Percentiles rank a stretch among this genome's conserved stretches.
Evolutionary conservation across 2,329 filamentous ascomycete species (phyloP).

Genomic region (Dothideomycetes sp.): DNA sequence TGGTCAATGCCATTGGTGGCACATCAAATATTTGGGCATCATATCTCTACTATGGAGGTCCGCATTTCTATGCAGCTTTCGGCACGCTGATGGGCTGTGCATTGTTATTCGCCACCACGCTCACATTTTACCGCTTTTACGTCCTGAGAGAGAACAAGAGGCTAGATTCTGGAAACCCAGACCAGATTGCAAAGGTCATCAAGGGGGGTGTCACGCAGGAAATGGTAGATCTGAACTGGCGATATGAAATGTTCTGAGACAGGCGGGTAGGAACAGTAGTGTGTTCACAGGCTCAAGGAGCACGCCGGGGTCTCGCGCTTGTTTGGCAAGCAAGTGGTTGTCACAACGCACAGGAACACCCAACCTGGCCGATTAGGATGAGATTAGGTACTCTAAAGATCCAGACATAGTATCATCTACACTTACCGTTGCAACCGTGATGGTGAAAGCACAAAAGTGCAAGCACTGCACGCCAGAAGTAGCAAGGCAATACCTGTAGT

Average conservation of each 20-base stretch:
- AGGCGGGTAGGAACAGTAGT: no score
- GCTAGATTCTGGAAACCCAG: conserved; percentile 27
- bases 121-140: conserved; percentile 28
- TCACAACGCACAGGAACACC: no score
- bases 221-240: conserved; percentile 32
- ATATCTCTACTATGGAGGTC: conserved; percentile 22
- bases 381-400: no score
- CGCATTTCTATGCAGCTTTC: conserved; percentile 32
- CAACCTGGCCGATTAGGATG: no score
- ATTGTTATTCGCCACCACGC: conserved; percentile 21
- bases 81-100: conserved; percentile 27
- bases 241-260: conserved; percentile 32
- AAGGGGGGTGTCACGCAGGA: conserved; percentile 33
- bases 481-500: no score
- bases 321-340: no score
- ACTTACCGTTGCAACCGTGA: no score
- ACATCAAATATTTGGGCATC: background rate
- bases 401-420: no score
- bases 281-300: no score
- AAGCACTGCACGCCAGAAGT: no score
- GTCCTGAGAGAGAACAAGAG: conserved; percentile 28
- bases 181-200: conserved; percentile 28
- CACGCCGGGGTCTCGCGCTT: no score
- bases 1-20: conserved; percentile 27
- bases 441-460: no score